phyloP scores from a whole-genome alignment of 768 basidiomycete species.

The Leccinum disarticulatum region DNA sequence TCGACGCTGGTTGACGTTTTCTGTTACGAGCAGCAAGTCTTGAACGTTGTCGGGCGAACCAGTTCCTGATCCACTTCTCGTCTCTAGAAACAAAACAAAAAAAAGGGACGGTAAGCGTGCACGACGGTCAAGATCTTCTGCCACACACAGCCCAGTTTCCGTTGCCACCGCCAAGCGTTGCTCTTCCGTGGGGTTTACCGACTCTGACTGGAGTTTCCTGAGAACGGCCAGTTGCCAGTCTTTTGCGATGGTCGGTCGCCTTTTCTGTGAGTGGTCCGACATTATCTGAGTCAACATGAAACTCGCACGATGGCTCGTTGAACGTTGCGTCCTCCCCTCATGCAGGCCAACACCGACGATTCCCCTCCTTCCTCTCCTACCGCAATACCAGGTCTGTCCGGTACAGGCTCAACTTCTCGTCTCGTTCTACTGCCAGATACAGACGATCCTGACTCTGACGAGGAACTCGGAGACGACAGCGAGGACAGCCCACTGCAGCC shows the following conservation, averaged over 20 bases:
- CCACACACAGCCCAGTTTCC: constrained; percentile 34
- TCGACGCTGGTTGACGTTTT: constrained; percentile 1
- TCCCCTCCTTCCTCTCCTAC: constrained; percentile 5
- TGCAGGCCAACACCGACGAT: constrained; percentile 19
- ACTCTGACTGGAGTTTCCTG: constrained; percentile 23
- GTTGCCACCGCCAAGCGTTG: constrained; percentile 21
- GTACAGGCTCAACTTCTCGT: constrained; percentile 46
- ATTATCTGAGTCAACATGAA: constrained; percentile 2
- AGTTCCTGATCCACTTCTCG: constrained; percentile 30
- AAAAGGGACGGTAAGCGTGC: constrained; percentile 6
- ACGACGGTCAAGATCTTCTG: constrained; percentile 1
- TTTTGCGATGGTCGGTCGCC: constrained; percentile 19
- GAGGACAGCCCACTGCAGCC: constrained; percentile 32
- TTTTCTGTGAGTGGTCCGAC: constrained; percentile 4
- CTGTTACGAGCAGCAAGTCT: constrained; percentile 15
- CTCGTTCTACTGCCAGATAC: constrained; percentile 63
- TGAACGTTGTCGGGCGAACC: constrained; percentile 32
- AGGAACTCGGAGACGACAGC: constrained; percentile 32
- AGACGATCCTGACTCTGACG: constrained; percentile 47
- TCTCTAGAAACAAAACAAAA: constrained; percentile 17
- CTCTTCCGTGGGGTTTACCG: constrained; percentile 23
- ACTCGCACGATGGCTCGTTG: constrained; percentile 17
- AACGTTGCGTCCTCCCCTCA: constrained; percentile 3
- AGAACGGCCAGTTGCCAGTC: constrained; percentile 33
- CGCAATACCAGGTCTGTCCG: constrained; percentile 17